Percentiles rank a stretch among this genome's conserved stretches.
Evolutionary conservation across 1,139 yeast genomes (phyloP).

Genomic region (Pneumocystis sp.): DNA sequence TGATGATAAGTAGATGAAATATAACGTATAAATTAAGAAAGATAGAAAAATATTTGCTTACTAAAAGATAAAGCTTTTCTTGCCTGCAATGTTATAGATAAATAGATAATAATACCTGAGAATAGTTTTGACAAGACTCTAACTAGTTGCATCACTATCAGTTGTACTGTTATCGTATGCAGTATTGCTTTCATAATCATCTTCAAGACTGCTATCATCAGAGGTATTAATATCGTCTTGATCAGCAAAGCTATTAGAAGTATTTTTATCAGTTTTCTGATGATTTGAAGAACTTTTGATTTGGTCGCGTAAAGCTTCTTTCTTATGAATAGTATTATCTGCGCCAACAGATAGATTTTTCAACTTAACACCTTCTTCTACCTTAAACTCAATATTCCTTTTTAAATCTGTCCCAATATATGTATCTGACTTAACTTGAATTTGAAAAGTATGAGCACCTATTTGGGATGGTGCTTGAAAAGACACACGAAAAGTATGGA

Average conservation of each 20-base stretch:
- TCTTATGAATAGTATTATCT: not conserved
- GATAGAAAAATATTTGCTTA: too few relatives aligned
- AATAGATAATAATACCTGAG: too few relatives aligned
- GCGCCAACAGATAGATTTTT: not conserved
- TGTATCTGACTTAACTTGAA: constrained; percentile 11
- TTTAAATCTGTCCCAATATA: constrained; percentile 11
- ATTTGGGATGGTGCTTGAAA: constrained; percentile 12
- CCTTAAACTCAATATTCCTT: constrained; percentile 7
- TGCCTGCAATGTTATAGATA: too few relatives aligned
- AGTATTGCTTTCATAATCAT: not conserved
- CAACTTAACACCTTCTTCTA: not conserved
- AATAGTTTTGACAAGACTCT: not conserved
- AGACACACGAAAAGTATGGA: constrained; percentile 9
- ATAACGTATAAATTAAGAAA: not conserved
- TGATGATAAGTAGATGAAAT: too few relatives aligned
- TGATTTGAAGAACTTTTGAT: not conserved
- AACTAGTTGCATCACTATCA: not conserved
- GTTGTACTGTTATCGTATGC: not conserved
- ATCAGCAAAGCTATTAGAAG: not conserved
- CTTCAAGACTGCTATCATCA: not conserved
- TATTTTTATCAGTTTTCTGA: not conserved
- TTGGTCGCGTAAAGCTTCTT: not conserved
- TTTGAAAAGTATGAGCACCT: constrained; percentile 11
- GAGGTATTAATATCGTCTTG: not conserved
- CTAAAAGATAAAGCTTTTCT: too few relatives aligned